Conservation (phyloP, 2,329 filamentous ascomycete genomes). For the Colletotrichum sp. region DNA sequence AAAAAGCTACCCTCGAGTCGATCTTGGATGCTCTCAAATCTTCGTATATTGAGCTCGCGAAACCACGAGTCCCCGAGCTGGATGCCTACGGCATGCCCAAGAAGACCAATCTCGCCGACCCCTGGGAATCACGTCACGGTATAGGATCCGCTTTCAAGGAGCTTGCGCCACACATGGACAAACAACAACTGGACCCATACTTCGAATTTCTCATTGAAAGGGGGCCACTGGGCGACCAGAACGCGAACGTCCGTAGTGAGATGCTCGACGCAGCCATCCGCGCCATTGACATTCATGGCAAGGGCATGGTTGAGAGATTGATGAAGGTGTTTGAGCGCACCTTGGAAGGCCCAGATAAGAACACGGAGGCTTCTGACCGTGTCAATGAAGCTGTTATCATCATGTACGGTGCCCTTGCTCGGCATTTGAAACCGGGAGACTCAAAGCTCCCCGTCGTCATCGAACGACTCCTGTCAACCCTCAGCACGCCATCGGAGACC, state of each 20-base stretch:
- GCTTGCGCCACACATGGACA: conserved; percentile 73
- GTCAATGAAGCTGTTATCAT: conserved; percentile 98
- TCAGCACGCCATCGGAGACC: conserved; percentile 94
- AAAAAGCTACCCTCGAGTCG: conserved; percentile 63
- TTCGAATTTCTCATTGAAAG: conserved; percentile 85
- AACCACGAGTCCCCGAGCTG: conserved; percentile 81
- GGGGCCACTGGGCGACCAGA: conserved; percentile 86
- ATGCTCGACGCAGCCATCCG: conserved; percentile 91
- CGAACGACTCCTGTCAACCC: conserved; percentile 81
- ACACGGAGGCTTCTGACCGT: conserved; percentile 80
- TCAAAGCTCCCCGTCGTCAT: conserved; percentile 87
- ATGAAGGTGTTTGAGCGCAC: conserved; percentile 93
- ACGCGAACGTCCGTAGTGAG: conserved; percentile 77
- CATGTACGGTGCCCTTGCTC: conserved; percentile 91
- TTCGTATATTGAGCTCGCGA: conserved; percentile 79
- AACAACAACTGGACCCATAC: conserved; percentile 74
- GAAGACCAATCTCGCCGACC: conserved; percentile 86
- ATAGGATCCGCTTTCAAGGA: conserved; percentile 88
- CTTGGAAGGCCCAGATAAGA: conserved; percentile 84
- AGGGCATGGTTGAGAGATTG: conserved; percentile 81
- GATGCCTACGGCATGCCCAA: conserved; percentile 95
- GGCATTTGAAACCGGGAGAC: conserved; percentile 86
- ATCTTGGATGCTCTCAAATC: conserved; percentile 71
- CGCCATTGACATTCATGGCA: conserved; percentile 82
- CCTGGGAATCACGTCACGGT: conserved; percentile 90